Evolutionary conservation across 192 early-diverging fungal species (phyloP).

Genomic region (Coemansia sp.): DNA sequence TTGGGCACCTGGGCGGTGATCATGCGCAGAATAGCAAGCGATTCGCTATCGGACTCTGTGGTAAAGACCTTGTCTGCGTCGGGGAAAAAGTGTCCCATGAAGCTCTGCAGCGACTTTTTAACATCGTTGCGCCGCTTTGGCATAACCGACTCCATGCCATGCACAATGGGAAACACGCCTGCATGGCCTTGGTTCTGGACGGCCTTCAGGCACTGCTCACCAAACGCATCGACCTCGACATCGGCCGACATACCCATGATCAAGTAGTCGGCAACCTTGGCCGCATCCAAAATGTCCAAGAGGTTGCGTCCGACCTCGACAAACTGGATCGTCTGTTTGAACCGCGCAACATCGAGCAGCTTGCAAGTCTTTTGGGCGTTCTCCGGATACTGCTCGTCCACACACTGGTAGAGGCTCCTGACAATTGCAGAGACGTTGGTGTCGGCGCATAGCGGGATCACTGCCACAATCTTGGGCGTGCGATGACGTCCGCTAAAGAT

Average conservation of each 20-base stretch:
- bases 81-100: conserved; percentile 86
- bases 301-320: conserved; percentile 76
- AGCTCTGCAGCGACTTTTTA: conserved; percentile 83
- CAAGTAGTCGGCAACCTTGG: conserved; percentile 90
- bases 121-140: conserved; percentile 69
- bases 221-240: conserved; percentile 92
- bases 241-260: conserved; percentile 84
- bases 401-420: conserved; percentile 50
- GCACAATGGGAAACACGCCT: conserved; percentile 68
- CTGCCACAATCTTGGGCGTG: conserved; percentile 86
- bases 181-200: conserved; percentile 90
- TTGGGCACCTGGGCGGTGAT: conserved; percentile 79
- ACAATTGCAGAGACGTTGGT: conserved; percentile 57
- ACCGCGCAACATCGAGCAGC: conserved; percentile 65
- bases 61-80: conserved; percentile 72
- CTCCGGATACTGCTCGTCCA: conserved; percentile 57
- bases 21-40: conserved; percentile 68
- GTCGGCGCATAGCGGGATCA: conserved; percentile 87
- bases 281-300: conserved; percentile 82
- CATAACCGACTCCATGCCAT: conserved; percentile 65
- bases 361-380: conserved; percentile 3
- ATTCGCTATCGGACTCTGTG: conserved; percentile 60
- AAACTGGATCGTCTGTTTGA: conserved; percentile 90
- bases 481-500: conserved; percentile 82
- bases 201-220: conserved; percentile 76